Evolutionary conservation across 257 asterid species (phyloP).

Genomic region (Penstemon eatonii): DNA sequence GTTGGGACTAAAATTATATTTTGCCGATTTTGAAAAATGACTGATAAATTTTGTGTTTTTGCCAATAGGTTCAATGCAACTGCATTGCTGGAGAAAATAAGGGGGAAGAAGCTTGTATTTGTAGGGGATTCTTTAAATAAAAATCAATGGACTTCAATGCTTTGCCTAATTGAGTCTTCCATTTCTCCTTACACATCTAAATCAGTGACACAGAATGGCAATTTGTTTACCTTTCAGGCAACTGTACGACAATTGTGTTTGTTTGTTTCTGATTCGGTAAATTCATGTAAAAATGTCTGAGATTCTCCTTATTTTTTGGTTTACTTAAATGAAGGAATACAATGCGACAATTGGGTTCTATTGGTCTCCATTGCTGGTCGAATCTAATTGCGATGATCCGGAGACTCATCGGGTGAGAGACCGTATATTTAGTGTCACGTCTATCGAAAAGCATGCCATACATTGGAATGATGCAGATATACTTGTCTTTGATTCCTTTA

Average conservation of each 20-base stretch:
- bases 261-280: neutral
- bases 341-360: conserved; percentile 76
- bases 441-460: conserved; percentile 71
- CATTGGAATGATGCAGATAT: conserved; percentile 83
- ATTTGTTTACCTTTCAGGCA: conserved; percentile 35
- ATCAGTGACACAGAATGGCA: conserved; percentile 17
- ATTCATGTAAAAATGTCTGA: neutral
- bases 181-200: conserved; percentile 33
- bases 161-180: conserved; percentile 56
- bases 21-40: no score
- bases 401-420: conserved; percentile 40
- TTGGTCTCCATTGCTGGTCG: conserved; percentile 87
- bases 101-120: conserved; percentile 58
- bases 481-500: conserved; percentile 65
- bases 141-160: conserved; percentile 68
- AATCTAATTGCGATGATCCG: conserved; percentile 76
- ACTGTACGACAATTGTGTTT: conserved; percentile 32
- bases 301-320: neutral
- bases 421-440: conserved; percentile 44
- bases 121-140: conserved; percentile 78
- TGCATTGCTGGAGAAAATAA: conserved; percentile 52
- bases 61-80: conserved; percentile 55
- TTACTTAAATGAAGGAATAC: conserved; percentile 49
- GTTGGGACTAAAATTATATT: no score
- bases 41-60: no score